Base-by-base conservation (phyloP, 257 asterid species). In the Solanum chmielewskii region DNA sequence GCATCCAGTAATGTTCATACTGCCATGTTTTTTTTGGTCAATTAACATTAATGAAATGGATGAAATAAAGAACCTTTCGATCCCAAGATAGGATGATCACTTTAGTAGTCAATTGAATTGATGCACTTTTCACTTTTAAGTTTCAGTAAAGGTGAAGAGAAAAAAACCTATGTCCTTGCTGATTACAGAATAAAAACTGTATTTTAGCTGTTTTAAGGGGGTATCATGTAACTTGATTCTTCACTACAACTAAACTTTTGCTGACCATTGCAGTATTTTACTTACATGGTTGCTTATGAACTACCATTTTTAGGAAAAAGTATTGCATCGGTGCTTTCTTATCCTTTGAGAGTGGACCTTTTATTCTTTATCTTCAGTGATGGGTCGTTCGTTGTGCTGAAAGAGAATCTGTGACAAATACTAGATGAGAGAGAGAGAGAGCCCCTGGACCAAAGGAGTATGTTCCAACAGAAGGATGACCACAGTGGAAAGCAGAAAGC, bases 401-500 rank as follows among this genome's bases (percentile, higher is more conserved):
- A 77, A 20, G 25, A 80, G 84, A 78, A 80, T 80, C 68, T 47
- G 85, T 68, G 85, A 80, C 44, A 80, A 49, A 80, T 20, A 45
- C 69, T 29, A 49, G 85, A 10, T 81, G 69, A 81, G 85, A 6
- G 42, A 16, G 42, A 16, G 20, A 33, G 39, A 37, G 39, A 37
- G 59, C 44, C 69, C 85, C 68, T 81, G 69, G 85, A 81, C 85
- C 85, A 29, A 31, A 81, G 29, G 69, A 64, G 71, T 64, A n/a
- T 64, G 71, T 64, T 64, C 31, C 33, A 64, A 11, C 71, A 64
- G 25, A 64, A 69, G 37, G 76, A 84, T 59, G 76, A 84, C 56
- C 86, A 39, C 56, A 39, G 66, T 62, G 86, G 76, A 84, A 84
- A 84, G 86, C 76, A 84, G 64, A 84, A 84, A 84, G 60, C 56